A percentile compares a stretch with the other conserved stretches of the same genome.
Conservation (phyloP, 1,284 basidiomycete genomes). For the Chiua sp. region DNA sequence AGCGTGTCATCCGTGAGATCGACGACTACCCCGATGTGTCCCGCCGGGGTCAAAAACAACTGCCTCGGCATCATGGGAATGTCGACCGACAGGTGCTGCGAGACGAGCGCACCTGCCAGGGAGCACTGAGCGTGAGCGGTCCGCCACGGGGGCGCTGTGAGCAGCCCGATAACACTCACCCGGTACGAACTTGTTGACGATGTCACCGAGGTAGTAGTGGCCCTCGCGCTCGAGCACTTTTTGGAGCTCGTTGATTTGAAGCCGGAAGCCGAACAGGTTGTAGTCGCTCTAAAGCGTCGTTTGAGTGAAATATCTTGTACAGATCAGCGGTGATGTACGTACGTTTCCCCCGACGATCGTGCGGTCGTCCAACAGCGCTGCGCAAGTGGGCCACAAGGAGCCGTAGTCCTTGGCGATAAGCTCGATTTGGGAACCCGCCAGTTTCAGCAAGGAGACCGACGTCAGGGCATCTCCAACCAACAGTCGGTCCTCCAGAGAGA, state of each 20-base stretch:
- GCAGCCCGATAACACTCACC: no score
- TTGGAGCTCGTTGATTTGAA: conserved; percentile 47
- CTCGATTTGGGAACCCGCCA: conserved; percentile 54
- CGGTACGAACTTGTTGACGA: conserved; percentile 70
- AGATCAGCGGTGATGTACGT: conserved; percentile 32
- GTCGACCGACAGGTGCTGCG: conserved; percentile 41
- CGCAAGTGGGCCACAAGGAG: conserved; percentile 71
- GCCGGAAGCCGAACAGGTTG: conserved; percentile 76
- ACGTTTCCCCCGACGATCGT: conserved; percentile 83
- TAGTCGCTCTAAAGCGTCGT: conserved; percentile 61
- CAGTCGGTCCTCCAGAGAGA: conserved; percentile 54
- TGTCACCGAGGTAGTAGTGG: conserved; percentile 69
- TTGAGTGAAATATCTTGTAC: conserved; percentile 6
- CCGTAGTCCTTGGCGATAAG: conserved; percentile 80
- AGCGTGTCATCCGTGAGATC: conserved; percentile 62
- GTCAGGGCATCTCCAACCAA: conserved; percentile 83
- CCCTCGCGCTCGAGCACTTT: conserved; percentile 64
- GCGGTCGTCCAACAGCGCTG: conserved; percentile 58
- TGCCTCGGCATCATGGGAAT: conserved; percentile 59
- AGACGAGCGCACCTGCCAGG: conserved; percentile 53
- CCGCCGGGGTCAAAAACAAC: conserved; percentile 81
- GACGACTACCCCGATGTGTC: conserved; percentile 81
- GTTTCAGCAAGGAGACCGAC: conserved; percentile 76
- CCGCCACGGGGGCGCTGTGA: no score
- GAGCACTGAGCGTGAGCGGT: no score